phyloP scores from a whole-genome alignment of 2,329 filamentous ascomycete genomes.

The Rutstroemia sp. region DNA sequence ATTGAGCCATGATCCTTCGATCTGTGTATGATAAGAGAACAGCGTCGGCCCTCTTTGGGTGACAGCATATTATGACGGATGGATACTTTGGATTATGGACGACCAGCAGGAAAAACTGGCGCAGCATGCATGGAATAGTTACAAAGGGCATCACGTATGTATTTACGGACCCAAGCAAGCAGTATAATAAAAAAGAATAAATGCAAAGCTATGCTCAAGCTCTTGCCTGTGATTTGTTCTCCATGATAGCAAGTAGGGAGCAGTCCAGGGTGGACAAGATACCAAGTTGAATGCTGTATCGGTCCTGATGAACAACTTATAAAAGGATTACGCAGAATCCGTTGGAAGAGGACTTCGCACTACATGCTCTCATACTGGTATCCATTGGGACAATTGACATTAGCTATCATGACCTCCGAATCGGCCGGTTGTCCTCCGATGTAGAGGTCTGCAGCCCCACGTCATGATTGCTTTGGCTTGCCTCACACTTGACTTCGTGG shows the following conservation, averaged over 20 bases:
- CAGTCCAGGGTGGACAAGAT: no score
- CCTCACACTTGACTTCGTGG: no score
- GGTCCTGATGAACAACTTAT: no score
- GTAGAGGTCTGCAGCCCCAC: no score
- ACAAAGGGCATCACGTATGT: slow-evolving; percentile 4
- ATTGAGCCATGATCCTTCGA: background rate
- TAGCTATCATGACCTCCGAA: no score
- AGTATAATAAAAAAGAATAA: slow-evolving; percentile 5
- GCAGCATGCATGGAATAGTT: slow-evolving; percentile 5
- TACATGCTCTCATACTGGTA: no score
- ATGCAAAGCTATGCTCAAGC: background rate
- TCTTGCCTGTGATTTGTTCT: background rate
- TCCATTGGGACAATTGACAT: no score
- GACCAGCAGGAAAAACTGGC: background rate
- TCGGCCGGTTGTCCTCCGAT: no score
- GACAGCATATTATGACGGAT: slow-evolving; percentile 1
- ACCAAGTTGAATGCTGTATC: no score
- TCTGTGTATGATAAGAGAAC: slow-evolving; percentile 2
- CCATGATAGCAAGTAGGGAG: background rate
- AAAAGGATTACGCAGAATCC: no score
- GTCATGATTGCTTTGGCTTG: no score
- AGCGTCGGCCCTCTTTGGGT: background rate
- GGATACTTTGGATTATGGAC: background rate
- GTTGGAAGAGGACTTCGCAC: no score
- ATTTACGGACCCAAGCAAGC: slow-evolving; percentile 1